Percentiles rank a stretch among this genome's conserved stretches.
Conservation (phyloP, 768 basidiomycete genomes). For the Mycena galopus region DNA sequence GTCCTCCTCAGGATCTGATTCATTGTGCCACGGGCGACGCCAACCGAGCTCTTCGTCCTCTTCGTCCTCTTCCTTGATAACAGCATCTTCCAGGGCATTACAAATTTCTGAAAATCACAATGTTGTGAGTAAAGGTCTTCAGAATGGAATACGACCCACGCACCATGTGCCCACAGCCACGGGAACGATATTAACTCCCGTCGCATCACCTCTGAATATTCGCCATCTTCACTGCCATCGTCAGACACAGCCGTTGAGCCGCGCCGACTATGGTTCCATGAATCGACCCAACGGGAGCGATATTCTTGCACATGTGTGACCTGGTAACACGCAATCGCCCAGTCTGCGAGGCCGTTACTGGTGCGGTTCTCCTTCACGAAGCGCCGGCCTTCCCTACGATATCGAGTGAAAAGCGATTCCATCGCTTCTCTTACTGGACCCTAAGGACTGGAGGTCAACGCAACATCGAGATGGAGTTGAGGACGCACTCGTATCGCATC, state of each 20-base stretch:
- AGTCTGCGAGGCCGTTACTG: slow-evolving; percentile 9
- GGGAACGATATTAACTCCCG: slow-evolving; percentile 35
- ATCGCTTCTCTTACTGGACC: slow-evolving; percentile 36
- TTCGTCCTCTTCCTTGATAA: slow-evolving; percentile 33
- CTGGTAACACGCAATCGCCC: slow-evolving; percentile 35
- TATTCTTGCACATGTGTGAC: slow-evolving; percentile 18
- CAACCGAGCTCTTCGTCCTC: slow-evolving; percentile 29
- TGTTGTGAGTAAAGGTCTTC: too few species aligned
- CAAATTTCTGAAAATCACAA: slow-evolving; percentile 19
- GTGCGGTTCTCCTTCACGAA: slow-evolving; percentile 33
- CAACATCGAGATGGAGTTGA: neutral
- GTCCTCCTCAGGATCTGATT: slow-evolving; percentile 16
- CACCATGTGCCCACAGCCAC: slow-evolving; percentile 37
- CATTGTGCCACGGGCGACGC: slow-evolving; percentile 13
- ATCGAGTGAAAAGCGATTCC: slow-evolving; percentile 9
- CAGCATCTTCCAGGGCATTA: slow-evolving; percentile 13
- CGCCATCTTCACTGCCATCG: slow-evolving; percentile 29
- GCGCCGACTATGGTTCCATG: slow-evolving; percentile 30
- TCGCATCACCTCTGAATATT: slow-evolving; percentile 25
- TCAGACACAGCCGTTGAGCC: slow-evolving; percentile 28
- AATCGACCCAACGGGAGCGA: slow-evolving; percentile 25
- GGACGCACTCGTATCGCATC: slow-evolving; percentile 30
- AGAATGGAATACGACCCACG: neutral
- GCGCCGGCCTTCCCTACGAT: slow-evolving; percentile 15
- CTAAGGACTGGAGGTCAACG: neutral